Evolutionary conservation across 2,329 filamentous ascomycete genomes (phyloP).

Genomic region (Nakataea oryzae): DNA sequence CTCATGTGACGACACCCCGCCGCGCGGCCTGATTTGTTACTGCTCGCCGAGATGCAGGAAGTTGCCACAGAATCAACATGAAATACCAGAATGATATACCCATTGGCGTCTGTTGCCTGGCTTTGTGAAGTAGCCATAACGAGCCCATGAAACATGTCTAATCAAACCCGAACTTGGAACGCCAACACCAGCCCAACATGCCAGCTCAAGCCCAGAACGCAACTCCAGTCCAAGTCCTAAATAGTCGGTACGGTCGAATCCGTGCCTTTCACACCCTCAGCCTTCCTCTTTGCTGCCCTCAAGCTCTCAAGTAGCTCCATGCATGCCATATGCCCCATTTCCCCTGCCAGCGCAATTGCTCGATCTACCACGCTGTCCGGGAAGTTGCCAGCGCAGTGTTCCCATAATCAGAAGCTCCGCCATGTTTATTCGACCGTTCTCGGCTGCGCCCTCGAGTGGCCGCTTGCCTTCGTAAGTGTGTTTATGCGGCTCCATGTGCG

Average conservation of each 20-base stretch:
- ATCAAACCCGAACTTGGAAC: not conserved
- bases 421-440: not conserved
- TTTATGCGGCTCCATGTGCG: not conserved
- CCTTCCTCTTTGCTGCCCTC: not conserved
- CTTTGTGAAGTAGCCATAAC: not conserved
- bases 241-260: not conserved
- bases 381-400: not conserved
- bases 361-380: not conserved
- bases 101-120: not conserved
- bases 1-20: conserved; percentile 24
- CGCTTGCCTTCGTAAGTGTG: not conserved
- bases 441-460: not conserved
- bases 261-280: not conserved
- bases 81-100: not conserved
- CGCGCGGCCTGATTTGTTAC: not conserved
- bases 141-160: no score
- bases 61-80: no score
- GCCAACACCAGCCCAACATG: not conserved
- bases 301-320: not conserved
- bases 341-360: not conserved
- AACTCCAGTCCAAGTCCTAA: not conserved
- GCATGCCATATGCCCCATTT: not conserved
- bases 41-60: not conserved
- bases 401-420: not conserved
- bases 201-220: not conserved